These are phyloP conservation scores for Paraphaeosphaeria sporulosa DNA, from an alignment of 2,329 filamentous ascomycete species.

Conservation along the genomic window DNA sequence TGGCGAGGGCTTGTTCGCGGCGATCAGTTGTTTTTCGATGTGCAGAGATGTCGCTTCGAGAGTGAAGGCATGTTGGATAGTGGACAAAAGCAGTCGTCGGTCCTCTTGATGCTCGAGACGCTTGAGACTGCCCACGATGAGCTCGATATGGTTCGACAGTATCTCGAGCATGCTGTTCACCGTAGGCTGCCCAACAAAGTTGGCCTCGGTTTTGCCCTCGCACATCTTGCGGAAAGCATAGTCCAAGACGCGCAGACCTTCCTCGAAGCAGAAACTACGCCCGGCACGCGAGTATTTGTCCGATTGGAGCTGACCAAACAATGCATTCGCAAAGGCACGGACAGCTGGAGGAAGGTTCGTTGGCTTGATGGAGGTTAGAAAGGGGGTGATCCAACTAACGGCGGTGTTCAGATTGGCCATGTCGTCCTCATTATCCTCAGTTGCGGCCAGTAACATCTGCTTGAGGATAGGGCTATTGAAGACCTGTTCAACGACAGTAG, in stretches of 20 bases:
- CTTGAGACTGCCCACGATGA: conserved; percentile 45
- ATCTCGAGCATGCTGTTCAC: conserved; percentile 69
- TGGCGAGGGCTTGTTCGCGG: conserved; percentile 66
- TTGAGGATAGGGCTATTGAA: conserved; percentile 75
- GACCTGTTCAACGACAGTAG: conserved; percentile 82
- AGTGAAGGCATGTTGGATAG: conserved; percentile 71
- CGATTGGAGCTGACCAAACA: conserved; percentile 72
- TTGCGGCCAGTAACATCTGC: conserved; percentile 62
- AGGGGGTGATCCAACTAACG: conserved; percentile 79
- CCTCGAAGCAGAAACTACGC: conserved; percentile 67
- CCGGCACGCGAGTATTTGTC: conserved; percentile 63
- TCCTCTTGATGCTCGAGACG: conserved; percentile 40
- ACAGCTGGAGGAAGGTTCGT: conserved; percentile 81
- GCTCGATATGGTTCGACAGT: conserved; percentile 64
- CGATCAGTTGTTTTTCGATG: conserved; percentile 72
- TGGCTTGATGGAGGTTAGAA: conserved; percentile 78
- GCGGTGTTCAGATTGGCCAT: conserved; percentile 67
- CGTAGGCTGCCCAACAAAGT: conserved; percentile 51
- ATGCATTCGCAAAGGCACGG: conserved; percentile 76
- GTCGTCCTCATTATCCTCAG: conserved; percentile 57
- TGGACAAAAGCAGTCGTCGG: conserved; percentile 63
- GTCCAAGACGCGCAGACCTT: conserved; percentile 58
- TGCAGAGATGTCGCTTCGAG: conserved; percentile 76
- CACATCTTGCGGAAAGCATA: conserved; percentile 44
- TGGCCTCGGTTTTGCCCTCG: conserved; percentile 39